Conservation (phyloP, 2,329 filamentous ascomycete genomes). For the Calcarisporium arbuscula region DNA sequence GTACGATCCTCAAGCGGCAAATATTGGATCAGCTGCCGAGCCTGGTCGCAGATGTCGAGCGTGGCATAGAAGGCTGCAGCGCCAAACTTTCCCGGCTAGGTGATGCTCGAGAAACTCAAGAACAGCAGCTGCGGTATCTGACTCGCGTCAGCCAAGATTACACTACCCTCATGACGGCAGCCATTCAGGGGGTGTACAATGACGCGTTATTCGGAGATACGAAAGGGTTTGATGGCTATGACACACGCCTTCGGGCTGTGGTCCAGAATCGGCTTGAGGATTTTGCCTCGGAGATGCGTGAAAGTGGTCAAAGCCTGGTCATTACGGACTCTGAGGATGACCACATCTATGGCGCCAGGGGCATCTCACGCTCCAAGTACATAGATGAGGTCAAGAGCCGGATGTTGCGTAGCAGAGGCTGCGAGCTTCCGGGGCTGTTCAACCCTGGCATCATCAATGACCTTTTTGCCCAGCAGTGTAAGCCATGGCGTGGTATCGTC, state of each 20-base stretch:
- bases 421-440: conserved; percentile 52
- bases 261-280: conserved; percentile 16
- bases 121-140: conserved; percentile 20
- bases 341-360: background rate
- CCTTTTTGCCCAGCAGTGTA: conserved; percentile 50
- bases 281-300: conserved; percentile 18
- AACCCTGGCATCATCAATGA: conserved; percentile 50
- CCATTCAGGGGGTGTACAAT: conserved; percentile 22
- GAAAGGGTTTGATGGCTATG: conserved; percentile 11
- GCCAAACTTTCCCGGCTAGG: conserved; percentile 18
- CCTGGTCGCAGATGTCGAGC: conserved; percentile 22
- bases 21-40: conserved; percentile 24
- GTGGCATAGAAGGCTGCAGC: conserved; percentile 15
- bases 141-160: conserved; percentile 16
- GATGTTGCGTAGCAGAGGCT: conserved; percentile 36
- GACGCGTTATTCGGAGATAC: conserved; percentile 20
- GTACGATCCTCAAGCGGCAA: conserved; percentile 20
- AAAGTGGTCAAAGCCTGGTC: conserved; percentile 12
- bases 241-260: conserved; percentile 18
- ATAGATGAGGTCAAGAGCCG: conserved; percentile 32
- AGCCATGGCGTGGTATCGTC: conserved; percentile 42
- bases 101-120: conserved; percentile 10
- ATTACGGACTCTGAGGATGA: conserved; percentile 11
- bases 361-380: conserved; percentile 22
- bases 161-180: conserved; percentile 17